Percentiles rank a stretch among this genome's conserved stretches.
phyloP scores from a whole-genome alignment of 2,329 filamentous ascomycete species.

The Fusarium xyrophilum region DNA sequence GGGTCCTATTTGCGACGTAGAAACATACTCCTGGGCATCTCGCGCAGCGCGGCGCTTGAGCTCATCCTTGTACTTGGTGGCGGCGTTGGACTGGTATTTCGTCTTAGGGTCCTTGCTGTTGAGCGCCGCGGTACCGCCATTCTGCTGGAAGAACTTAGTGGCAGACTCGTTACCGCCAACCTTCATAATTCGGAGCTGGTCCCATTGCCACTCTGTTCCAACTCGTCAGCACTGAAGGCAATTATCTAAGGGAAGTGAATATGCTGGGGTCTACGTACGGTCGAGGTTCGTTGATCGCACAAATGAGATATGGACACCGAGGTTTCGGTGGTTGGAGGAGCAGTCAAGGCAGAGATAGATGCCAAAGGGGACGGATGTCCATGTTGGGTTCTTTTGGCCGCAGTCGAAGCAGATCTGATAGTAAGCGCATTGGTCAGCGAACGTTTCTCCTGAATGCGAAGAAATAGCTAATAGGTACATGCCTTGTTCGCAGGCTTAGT shows the following conservation, averaged over 20 bases:
- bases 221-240: slow-evolving; percentile 25
- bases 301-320: slow-evolving; percentile 99
- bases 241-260: neutral
- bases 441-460: neutral
- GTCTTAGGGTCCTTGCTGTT: slow-evolving; percentile 96
- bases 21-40: slow-evolving; percentile 83
- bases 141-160: slow-evolving; percentile 97
- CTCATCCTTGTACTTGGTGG: slow-evolving; percentile 97
- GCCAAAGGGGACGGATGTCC: slow-evolving; percentile 95
- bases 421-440: slow-evolving; percentile 15
- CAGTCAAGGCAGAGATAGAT: slow-evolving; percentile 99
- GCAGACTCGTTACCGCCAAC: slow-evolving; percentile 97
- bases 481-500: slow-evolving; percentile 95
- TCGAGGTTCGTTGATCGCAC: slow-evolving; percentile 98
- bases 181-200: slow-evolving; percentile 96
- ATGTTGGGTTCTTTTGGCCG: slow-evolving; percentile 95
- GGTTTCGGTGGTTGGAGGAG: slow-evolving; percentile 94
- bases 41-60: slow-evolving; percentile 82
- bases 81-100: slow-evolving; percentile 94
- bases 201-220: slow-evolving; percentile 91
- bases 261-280: slow-evolving; percentile 66
- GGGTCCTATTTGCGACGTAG: neutral
- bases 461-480: slow-evolving; percentile 39
- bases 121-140: slow-evolving; percentile 90
- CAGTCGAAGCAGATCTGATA: slow-evolving; percentile 95